phyloP scores from a whole-genome alignment of 345 rosid genomes.

The Populus euphratica region DNA sequence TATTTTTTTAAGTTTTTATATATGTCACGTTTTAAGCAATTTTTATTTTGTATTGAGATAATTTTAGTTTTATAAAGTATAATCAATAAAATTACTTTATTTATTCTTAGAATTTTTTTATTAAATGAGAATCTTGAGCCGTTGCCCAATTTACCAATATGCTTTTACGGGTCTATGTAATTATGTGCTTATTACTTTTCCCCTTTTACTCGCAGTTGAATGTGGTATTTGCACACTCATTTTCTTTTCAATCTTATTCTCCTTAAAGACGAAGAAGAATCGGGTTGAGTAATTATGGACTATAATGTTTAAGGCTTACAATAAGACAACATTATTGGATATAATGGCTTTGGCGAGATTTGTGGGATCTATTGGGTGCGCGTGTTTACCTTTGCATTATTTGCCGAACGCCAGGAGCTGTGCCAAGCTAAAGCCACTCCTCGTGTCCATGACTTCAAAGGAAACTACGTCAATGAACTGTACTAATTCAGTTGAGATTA shows the following conservation, averaged over 20 bases:
- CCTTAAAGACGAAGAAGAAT: conserved; percentile 9
- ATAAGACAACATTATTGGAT: conserved; percentile 56
- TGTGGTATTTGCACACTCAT: conserved; percentile 13
- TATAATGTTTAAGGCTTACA: conserved; percentile 41
- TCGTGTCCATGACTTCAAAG: conserved; percentile 1
- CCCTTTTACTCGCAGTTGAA: conserved; percentile 22
- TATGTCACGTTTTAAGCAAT: too few relatives aligned
- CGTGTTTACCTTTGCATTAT: conserved; percentile 35
- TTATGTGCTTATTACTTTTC: conserved; percentile 32
- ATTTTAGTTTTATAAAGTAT: too few relatives aligned
- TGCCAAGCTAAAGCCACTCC: not conserved
- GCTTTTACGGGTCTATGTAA: conserved; percentile 31
- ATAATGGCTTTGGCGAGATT: conserved; percentile 42
- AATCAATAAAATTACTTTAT: too few relatives aligned
- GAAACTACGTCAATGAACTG: too few relatives aligned
- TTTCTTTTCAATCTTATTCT: conserved; percentile 12
- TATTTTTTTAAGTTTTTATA: too few relatives aligned
- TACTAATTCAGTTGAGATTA: too few relatives aligned
- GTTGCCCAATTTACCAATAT: too few relatives aligned
- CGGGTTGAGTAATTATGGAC: conserved; percentile 37
- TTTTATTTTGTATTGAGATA: too few relatives aligned
- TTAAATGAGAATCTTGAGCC: too few relatives aligned
- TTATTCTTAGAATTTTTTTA: too few relatives aligned
- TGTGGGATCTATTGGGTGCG: conserved; percentile 46
- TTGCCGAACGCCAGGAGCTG: conserved; percentile 8